phyloP scores from a whole-genome alignment of 2,329 filamentous ascomycete genomes.

The Dothideomycetes sp. region DNA sequence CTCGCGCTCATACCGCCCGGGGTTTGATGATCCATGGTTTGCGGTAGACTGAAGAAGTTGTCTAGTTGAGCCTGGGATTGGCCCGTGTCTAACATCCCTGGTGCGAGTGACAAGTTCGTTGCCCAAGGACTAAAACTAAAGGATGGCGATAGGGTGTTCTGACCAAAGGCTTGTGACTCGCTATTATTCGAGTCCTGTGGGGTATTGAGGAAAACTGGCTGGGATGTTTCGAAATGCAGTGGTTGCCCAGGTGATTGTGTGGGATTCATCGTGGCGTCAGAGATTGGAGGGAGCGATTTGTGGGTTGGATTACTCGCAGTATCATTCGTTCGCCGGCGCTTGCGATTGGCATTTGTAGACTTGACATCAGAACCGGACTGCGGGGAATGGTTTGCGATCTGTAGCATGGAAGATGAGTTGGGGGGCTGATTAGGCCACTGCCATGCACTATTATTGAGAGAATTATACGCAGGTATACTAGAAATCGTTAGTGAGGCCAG shows the following conservation, averaged over 20 bases:
- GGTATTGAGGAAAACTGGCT: constrained; percentile 1
- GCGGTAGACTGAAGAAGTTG: constrained; percentile 12
- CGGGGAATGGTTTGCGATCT: background rate
- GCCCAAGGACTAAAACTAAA: constrained; percentile 23
- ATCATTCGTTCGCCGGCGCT: constrained; percentile 8
- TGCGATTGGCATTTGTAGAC: constrained; percentile 1
- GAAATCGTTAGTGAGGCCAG: background rate
- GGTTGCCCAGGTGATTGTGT: constrained; percentile 3
- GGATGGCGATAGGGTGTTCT: constrained; percentile 30
- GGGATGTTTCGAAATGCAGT: constrained; percentile 4
- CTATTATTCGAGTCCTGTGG: constrained; percentile 1
- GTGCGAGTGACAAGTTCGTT: constrained; percentile 7
- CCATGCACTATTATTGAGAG: constrained; percentile 4
- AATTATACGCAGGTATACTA: constrained; percentile 10
- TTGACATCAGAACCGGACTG: background rate
- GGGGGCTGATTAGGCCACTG: constrained; percentile 4
- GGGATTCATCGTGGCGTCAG: constrained; percentile 5
- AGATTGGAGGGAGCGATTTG: constrained; percentile 7
- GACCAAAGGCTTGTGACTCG: constrained; percentile 13
- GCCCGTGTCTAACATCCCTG: constrained; percentile 1
- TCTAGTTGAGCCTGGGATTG: constrained; percentile 12
- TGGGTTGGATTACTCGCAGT: background rate
- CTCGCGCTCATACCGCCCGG: constrained; percentile 31
- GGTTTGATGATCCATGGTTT: constrained; percentile 29
- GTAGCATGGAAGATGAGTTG: background rate